Evolutionary conservation across 192 early-diverging fungal species (phyloP), one percentile per base, ranked within the genome.

Genomic region (Dispira simplex): DNA sequence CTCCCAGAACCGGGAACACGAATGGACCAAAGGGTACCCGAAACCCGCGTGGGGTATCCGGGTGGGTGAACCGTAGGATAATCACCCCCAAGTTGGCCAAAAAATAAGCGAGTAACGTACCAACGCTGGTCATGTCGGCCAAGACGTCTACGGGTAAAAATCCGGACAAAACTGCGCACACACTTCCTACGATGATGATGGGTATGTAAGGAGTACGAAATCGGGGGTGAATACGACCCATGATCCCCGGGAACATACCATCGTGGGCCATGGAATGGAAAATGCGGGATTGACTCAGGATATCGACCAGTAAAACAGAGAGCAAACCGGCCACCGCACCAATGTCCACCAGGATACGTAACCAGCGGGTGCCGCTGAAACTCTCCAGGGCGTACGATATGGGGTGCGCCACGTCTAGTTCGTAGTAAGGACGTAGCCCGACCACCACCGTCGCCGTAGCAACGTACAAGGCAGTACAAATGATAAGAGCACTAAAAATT

Each of bases 211-310:
- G 91, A 1, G 89, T 93, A 73, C 82, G 76, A 75, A 85, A 85
- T 0, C 73, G 65, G 11, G 77, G 81, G 66, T 94, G 85, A 39
- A 92, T 71, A 44, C 81, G 80, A 21, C 82, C 78, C 64, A 92
- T 86, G 16, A 81, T 62, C n/a, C 69, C 44, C 2, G 91, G 90
- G n/a, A 95, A 75, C 39, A 95, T 68, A 9, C 93, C 91, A 71
- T 95, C 92, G 48, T 84, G 69, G 21, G 90, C 84, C 93, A 95
- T 92, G 32, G 87, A 74, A 44, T 85, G 83, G 58, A 92, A 87
- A 49, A 95, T 90, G 64, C 93, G 90, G 1, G 91, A 85, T 72
- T 95, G 93, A 44, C 77, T 86, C 63, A 93, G 76, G 52, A 93
- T 66, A 27, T 80, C 47, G 18, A 85, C 75, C 11, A 93, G 76